phyloP scores from a whole-genome alignment of 352 stramenopile genomes.

The Phytophthora pisi region DNA sequence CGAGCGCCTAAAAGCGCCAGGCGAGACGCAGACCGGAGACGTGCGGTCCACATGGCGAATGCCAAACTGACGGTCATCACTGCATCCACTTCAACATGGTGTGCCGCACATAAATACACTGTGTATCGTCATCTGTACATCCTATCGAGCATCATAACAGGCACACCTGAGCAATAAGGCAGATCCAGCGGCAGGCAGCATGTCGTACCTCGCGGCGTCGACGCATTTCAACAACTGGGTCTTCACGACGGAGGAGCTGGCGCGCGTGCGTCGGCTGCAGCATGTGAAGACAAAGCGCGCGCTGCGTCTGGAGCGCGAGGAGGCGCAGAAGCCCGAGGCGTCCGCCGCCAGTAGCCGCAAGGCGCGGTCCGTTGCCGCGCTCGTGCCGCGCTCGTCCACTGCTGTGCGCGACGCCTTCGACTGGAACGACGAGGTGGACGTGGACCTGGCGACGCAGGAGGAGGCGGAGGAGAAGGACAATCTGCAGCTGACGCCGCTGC shows the following conservation, averaged over 20 bases:
- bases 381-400: constrained; percentile 69
- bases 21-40: constrained; percentile 1
- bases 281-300: constrained; percentile 67
- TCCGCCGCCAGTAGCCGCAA: constrained; percentile 46
- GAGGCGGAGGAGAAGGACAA: constrained; percentile 60
- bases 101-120: not conserved
- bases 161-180: not conserved
- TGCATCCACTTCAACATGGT: not conserved
- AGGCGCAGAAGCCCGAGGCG: constrained; percentile 37
- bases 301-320: constrained; percentile 69
- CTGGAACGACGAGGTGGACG: constrained; percentile 75
- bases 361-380: constrained; percentile 77
- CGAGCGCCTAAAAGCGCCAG: not conserved
- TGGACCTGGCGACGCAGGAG: constrained; percentile 50
- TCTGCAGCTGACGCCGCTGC: constrained; percentile 50
- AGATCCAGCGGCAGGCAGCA: constrained; percentile 17
- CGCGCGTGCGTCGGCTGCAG: constrained; percentile 58
- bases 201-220: constrained; percentile 85
- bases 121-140: not conserved
- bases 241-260: constrained; percentile 71
- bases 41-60: constrained; percentile 21
- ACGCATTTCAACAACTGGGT: constrained; percentile 92
- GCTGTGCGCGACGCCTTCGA: constrained; percentile 67
- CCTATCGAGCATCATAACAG: not conserved
- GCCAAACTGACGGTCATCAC: constrained; percentile 6